Evolutionary conservation across 1,284 basidiomycete genomes (phyloP), one percentile per base, ranked within the genome.

Genomic region (Megacollybia platyphylla): DNA sequence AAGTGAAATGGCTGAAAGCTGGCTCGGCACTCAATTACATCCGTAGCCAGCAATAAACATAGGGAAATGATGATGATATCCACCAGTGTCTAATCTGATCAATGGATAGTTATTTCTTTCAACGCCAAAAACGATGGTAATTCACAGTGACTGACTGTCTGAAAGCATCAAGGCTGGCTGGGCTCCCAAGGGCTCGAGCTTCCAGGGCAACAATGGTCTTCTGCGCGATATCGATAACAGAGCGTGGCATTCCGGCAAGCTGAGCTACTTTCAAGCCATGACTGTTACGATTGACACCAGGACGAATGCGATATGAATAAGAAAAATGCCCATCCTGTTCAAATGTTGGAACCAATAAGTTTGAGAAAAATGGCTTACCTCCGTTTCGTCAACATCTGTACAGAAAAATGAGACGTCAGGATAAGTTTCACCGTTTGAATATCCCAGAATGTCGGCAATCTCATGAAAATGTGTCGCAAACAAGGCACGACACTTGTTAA

Each of bases 381-480:
- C 69, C 0, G 69, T 68, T 54, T 91, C 85, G 44, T 84, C 74
- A 0, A 97, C 75, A 54, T 88, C 83, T 0, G 89, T 97, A 56
- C 89, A 94, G 63, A 78, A 92, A 62, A 96, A 97, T 2, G 72
- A 70, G 18, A 96, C 75, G 6, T 70, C 70, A 3, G 61, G 49
- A 58, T 84, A 85, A 30, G 63, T 59, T 41, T 64, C 54, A 41
- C 59, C 49, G 9, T 59, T 55, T 18, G 63, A 52, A 51, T 79
- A 76, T 0, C 79, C 79, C 13, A 94, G 66, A 74, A 97, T 81
- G 49, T 88, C 81, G 1, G 84, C 83, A 8, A 98, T 64, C 54
- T 97, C 91, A 57, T 97, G 91, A 54, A 97, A 97, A 61, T 98
- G 94, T 8, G 94, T 98, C 2, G 96, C 94, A 56, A 98, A 98